Percentiles rank a stretch among this genome's conserved stretches.
Evolutionary conservation across 192 early-diverging fungal species (phyloP).

Genomic region (Polychytrium aggregatum): DNA sequence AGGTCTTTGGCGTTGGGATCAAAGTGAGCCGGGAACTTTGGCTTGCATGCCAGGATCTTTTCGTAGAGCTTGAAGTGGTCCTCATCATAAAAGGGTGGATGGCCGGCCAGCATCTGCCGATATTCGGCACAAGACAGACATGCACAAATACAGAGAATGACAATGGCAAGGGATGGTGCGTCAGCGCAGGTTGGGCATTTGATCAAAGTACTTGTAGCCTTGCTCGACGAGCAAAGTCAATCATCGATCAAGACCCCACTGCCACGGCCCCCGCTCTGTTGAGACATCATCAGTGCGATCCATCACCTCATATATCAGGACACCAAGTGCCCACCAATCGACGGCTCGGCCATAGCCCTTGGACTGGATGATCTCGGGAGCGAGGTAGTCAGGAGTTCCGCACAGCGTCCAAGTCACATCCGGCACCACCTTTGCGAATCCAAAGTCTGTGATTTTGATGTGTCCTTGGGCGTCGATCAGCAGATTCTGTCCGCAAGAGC

Average conservation of each 20-base stretch:
- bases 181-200: background rate
- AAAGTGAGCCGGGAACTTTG: slow-evolving; percentile 63
- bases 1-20: slow-evolving; percentile 63
- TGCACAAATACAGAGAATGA: too few relatives aligned
- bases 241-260: too few relatives aligned
- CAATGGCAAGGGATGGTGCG: too few relatives aligned
- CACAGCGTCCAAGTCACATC: slow-evolving; percentile 80
- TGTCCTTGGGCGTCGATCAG: slow-evolving; percentile 65
- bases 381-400: slow-evolving; percentile 68
- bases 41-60: slow-evolving; percentile 59
- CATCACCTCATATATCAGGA: slow-evolving; percentile 50
- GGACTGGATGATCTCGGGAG: slow-evolving; percentile 61
- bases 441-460: slow-evolving; percentile 78
- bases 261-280: too few relatives aligned
- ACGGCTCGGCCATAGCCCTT: slow-evolving; percentile 59
- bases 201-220: too few relatives aligned
- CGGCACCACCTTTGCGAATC: slow-evolving; percentile 73
- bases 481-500: slow-evolving; percentile 41
- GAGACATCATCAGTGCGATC: too few relatives aligned
- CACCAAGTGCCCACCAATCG: slow-evolving; percentile 55
- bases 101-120: slow-evolving; percentile 53
- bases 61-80: slow-evolving; percentile 63
- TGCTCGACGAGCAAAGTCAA: too few relatives aligned
- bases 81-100: slow-evolving; percentile 64
- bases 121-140: too few relatives aligned